Base-by-base conservation (phyloP, 2,329 filamentous ascomycete species). In the Aspergillus brunneoviolaceus region DNA sequence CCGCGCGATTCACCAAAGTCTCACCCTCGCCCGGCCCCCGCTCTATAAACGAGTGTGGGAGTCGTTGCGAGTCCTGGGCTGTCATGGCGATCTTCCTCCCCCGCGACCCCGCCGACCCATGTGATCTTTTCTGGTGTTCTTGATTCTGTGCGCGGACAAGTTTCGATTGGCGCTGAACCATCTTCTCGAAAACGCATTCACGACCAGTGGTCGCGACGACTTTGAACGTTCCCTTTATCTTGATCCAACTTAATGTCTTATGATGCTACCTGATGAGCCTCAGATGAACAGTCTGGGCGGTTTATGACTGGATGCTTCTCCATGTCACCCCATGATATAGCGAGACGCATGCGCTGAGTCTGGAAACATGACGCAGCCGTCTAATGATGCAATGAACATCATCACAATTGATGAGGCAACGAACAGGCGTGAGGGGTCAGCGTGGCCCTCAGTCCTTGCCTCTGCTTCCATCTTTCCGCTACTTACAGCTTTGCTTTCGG, bases 11-110 rank as follows among this genome's bases (percentile, higher is more conserved):
- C 60, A 66, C 14, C 65, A 70, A 21, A 65, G 61, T 35, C 53
- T 69, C 16, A 60, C 65, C 1, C 57, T 69, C 21, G 52, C 60
- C 5, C 65, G 67, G 1, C 65, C 63, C 2, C 66, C 67, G 12
- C 52, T 70, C 14, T 66, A 67, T 58, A 68, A 67, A 55, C 66
- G 68, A 3, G 55, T 70, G 3, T 69, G 68, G 67, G 65, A 67
- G 31, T 69, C 67, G 2, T 54, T 70, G 33, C 67, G 68, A 10
- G 63, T 70, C 21, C 61, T 72, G 4, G 64, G 67, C 39, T 72
- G 70, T 29, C 65, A 69, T 25, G 63, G 59, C 14, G 66, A 68
- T 21, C 61, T 69, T 5, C 55, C 64, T 16, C 57, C 66, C 31
- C 56, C 62, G 0, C 55, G 66, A 5, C 49, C 61, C 14, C 64